Base-by-base conservation (phyloP, 2,329 filamentous ascomycete genomes). In the Fusarium subtropicale region DNA sequence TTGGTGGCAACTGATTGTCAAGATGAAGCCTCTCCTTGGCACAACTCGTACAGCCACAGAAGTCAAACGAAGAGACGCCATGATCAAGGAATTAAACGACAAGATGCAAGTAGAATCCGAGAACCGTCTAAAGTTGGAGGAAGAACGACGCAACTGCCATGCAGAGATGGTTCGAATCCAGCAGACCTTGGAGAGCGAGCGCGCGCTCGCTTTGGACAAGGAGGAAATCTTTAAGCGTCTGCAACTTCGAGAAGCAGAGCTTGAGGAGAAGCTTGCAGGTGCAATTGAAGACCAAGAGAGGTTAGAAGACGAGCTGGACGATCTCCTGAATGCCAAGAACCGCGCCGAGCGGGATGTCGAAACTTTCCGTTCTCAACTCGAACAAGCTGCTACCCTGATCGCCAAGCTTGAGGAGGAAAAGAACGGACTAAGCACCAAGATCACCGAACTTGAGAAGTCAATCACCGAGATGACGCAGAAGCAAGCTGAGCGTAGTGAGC, bases 171-270 rank as follows among this genome's bases (percentile, higher is more conserved):
- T 94, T 71, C 90, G 92, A 33, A 92, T 98, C 47, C 94, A 97
- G 77, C 93, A 98, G 74, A 97, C 93, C 0, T 85, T 99, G 3
- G 97, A 99, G 79, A 97, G 94, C 71, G 97, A 99, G 80, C 90
- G 96, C 51, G 93, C 95, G n/a, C 85, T 99, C 42, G 96, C 96
- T 1, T 83, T 99, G 7, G 96, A 99, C 80, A 99, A 99, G 78
- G 97, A 99, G 77, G 96, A 99, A 75, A 99, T 99, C 64, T 99
- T 98, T 84, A 97, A 95, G 77, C 89, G 97, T n/a, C 85, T 99
- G 24, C 96, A 97, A 76, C 83, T 91, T 55, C 91, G 96, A n/a
- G 96, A 99, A 80, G 87, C 90, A 13, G 95, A 99, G 77, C 86
- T 99, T 6, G 92, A 91, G 54, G 97, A 99, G 75, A 97, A 98